A percentile compares a stretch with the other conserved stretches of the same genome.
Evolutionary conservation across 371 early-diverging fungal genomes (phyloP).

Genomic region (Dinochytrium kinnereticum): DNA sequence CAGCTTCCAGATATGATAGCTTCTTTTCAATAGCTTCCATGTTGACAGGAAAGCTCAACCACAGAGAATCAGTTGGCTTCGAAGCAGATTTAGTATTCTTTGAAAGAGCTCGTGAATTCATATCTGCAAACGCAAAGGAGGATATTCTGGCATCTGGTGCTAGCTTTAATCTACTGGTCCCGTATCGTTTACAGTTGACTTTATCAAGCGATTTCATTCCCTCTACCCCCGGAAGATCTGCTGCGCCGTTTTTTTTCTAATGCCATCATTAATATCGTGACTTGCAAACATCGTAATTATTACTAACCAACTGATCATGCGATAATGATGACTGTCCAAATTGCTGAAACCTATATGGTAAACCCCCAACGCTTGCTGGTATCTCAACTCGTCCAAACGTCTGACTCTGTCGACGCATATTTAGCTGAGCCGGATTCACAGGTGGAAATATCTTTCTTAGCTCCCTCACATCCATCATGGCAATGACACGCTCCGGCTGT

Average conservation of each 20-base stretch:
- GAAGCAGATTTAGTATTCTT: neutral
- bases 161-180: too few species aligned
- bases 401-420: neutral
- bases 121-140: conserved; percentile 6
- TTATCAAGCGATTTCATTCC: too few species aligned
- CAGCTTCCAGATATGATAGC: too few species aligned
- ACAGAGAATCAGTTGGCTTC: neutral
- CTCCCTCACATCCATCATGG: conserved; percentile 7
- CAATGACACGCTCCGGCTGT: conserved; percentile 8
- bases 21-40: too few species aligned
- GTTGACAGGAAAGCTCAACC: too few species aligned
- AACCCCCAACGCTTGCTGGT: neutral
- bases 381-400: neutral
- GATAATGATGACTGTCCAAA: neutral
- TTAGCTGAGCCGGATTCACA: neutral
- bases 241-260: too few species aligned
- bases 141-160: neutral
- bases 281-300: too few species aligned
- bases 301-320: neutral
- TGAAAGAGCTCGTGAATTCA: neutral
- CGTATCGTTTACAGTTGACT: too few species aligned
- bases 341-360: neutral
- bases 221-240: too few species aligned
- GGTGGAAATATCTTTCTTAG: neutral
- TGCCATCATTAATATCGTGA: too few species aligned